Conservation (phyloP, 2,329 filamentous ascomycete genomes). For the Nectriaceae sp. region DNA sequence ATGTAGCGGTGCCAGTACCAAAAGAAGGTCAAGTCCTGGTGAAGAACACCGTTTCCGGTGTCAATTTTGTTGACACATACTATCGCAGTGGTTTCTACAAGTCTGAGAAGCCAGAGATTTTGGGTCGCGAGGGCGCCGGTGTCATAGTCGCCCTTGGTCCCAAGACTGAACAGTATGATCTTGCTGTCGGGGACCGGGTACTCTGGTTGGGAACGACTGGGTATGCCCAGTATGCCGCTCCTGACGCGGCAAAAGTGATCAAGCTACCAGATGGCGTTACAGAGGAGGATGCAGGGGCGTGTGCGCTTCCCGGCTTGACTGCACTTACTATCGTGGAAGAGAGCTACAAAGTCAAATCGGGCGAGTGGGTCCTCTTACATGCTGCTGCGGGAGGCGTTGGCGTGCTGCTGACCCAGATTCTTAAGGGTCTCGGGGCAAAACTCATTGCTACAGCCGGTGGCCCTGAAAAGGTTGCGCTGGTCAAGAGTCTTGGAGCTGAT, state of each 20-base stretch:
- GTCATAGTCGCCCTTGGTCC: background rate
- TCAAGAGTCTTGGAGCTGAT: background rate
- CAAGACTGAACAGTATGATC: background rate
- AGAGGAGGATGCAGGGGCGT: background rate
- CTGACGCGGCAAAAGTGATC: background rate
- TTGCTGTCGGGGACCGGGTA: background rate
- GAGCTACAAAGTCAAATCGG: background rate
- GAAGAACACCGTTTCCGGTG: background rate
- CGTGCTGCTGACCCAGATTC: background rate
- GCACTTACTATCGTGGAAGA: background rate
- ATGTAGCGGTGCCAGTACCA: too few relatives aligned
- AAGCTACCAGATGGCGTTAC: background rate
- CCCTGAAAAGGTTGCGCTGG: background rate
- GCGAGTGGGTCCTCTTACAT: background rate
- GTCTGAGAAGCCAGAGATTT: background rate
- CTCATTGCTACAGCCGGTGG: background rate
- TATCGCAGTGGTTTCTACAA: background rate
- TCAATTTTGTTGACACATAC: slow-evolving; percentile 1
- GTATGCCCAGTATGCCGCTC: background rate
- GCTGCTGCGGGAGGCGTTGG: background rate
- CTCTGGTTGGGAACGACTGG: background rate
- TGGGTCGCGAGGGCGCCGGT: background rate
- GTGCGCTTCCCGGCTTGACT: background rate
- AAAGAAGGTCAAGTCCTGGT: background rate
- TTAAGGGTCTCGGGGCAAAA: background rate